A percentile compares a stretch with the other conserved stretches of the same genome.
Evolutionary conservation across 306 rosid species (phyloP).

Genomic region (Prinsepia uniflora): DNA sequence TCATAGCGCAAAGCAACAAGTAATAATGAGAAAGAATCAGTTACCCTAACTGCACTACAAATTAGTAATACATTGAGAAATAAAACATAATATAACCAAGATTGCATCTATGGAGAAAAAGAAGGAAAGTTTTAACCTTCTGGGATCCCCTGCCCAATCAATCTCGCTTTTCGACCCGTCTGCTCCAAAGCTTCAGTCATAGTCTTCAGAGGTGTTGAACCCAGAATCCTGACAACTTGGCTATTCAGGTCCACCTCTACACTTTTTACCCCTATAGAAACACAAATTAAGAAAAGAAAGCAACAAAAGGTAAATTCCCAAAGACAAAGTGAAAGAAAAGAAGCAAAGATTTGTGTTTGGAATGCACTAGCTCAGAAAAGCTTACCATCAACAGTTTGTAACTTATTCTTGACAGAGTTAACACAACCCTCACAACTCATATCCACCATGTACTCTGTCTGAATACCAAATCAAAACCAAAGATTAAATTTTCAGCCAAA

Average conservation of each 20-base stretch:
- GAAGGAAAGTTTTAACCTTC: constrained; percentile 42
- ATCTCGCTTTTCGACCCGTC: constrained; percentile 73
- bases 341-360: neutral
- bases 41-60: neutral
- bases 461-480: constrained; percentile 28
- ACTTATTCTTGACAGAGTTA: constrained; percentile 70
- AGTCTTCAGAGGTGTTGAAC: constrained; percentile 70
- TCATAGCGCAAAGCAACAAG: neutral
- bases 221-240: constrained; percentile 86
- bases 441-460: constrained; percentile 97
- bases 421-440: constrained; percentile 92
- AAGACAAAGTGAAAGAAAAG: neutral
- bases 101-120: neutral
- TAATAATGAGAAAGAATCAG: neutral
- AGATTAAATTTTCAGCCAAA: constrained; percentile 8
- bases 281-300: neutral
- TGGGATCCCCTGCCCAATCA: constrained; percentile 90
- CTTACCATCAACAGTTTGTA: constrained; percentile 61
- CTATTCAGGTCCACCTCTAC: constrained; percentile 74
- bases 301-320: neutral
- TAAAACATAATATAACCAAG: neutral
- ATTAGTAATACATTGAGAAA: neutral
- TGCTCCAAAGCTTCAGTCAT: constrained; percentile 92
- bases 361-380: constrained; percentile 6
- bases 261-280: constrained; percentile 60